Conservation (phyloP, 2,329 filamentous ascomycete genomes). For the Lizonia empirigonia region DNA sequence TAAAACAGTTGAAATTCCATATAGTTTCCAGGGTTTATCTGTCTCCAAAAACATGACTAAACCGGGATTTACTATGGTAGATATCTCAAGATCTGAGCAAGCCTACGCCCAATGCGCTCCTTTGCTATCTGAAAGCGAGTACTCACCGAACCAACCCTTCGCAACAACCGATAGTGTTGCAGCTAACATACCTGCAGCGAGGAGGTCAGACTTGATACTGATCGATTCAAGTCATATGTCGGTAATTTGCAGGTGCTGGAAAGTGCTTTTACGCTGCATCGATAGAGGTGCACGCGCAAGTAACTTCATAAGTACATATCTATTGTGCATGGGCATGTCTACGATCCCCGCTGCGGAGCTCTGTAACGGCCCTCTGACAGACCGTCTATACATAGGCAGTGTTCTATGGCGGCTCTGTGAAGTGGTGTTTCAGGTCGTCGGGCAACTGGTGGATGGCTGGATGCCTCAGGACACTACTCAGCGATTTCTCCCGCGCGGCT, state of each 20-base stretch:
- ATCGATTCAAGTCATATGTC: not conserved
- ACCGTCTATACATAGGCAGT: conserved; percentile 15
- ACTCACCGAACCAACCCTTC: too few relatives aligned
- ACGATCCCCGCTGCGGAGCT: conserved; percentile 1
- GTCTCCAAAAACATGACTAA: too few relatives aligned
- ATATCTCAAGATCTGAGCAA: too few relatives aligned
- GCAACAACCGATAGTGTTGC: too few relatives aligned
- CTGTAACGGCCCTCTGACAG: conserved; percentile 12
- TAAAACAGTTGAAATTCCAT: too few relatives aligned
- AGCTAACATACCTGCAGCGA: too few relatives aligned
- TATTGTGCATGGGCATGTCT: conserved; percentile 6
- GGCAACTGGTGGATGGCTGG: conserved; percentile 17
- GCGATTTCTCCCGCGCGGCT: conserved; percentile 22
- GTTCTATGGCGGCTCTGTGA: conserved; percentile 22
- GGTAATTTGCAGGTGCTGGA: not conserved
- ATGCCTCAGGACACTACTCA: conserved; percentile 10
- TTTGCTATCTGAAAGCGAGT: too few relatives aligned
- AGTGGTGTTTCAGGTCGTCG: conserved; percentile 31
- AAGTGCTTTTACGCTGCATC: not conserved
- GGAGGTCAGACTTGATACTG: too few relatives aligned
- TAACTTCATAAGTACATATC: not conserved
- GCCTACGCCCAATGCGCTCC: too few relatives aligned
- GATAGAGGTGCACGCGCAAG: not conserved
- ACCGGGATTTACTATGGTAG: too few relatives aligned
- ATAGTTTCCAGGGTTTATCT: too few relatives aligned